Evolutionary conservation across 192 early-diverging fungal genomes (phyloP).

Genomic region (Dimargaris cristalligena): DNA sequence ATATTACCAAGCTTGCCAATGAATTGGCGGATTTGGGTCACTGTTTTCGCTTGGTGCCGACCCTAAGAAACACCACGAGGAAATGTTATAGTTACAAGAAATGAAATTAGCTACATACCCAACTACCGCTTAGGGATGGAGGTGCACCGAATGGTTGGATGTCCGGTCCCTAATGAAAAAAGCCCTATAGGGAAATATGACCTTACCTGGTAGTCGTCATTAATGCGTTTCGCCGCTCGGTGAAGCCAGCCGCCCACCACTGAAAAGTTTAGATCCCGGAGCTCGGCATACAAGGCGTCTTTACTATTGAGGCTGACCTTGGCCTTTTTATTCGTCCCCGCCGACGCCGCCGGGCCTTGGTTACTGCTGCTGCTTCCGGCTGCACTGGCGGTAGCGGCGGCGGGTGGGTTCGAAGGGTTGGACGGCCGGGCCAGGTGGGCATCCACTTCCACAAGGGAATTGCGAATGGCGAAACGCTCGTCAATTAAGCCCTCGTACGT

Average conservation of each 20-base stretch:
- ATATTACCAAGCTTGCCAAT: constrained; percentile 67
- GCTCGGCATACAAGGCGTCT: constrained; percentile 61
- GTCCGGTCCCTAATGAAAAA: too few relatives aligned
- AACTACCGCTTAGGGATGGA: too few relatives aligned
- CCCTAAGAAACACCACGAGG: too few relatives aligned
- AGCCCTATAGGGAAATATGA: too few relatives aligned
- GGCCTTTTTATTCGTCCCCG: constrained; percentile 36
- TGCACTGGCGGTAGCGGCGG: constrained; percentile 7
- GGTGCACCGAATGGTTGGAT: too few relatives aligned
- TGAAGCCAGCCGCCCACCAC: constrained; percentile 71
- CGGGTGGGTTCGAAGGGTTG: constrained; percentile 14
- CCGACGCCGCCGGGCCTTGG: constrained; percentile 11
- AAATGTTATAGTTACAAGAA: too few relatives aligned
- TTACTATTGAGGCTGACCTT: constrained; percentile 64
- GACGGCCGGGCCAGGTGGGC: constrained; percentile 33
- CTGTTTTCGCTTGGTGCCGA: constrained; percentile 78
- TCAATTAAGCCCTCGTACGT: constrained; percentile 96
- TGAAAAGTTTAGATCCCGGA: constrained; percentile 83
- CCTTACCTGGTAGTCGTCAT: constrained; percentile 78
- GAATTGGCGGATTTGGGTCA: constrained; percentile 85
- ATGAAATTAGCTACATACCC: too few relatives aligned
- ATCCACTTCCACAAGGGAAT: constrained; percentile 62
- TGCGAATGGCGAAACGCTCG: constrained; percentile 72
- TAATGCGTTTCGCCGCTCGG: constrained; percentile 67
- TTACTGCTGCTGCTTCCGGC: constrained; percentile 14